phyloP scores from a whole-genome alignment of 1,139 yeast species.

The Candida sp. region DNA sequence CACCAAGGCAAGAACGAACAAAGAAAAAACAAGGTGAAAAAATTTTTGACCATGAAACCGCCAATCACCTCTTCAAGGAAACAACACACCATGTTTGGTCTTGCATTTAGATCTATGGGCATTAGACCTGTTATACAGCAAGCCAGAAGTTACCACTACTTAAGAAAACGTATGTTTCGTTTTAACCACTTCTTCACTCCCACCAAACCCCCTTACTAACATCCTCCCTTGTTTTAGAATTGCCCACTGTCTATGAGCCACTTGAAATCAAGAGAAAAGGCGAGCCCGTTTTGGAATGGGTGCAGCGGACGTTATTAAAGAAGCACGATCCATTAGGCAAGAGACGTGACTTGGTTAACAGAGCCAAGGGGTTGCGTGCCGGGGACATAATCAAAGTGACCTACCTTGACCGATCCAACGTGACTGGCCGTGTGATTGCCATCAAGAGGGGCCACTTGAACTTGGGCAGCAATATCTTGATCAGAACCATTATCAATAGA shows the following conservation, averaged over 20 bases:
- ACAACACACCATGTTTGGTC: conserved; percentile 19
- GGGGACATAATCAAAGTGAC: conserved; percentile 86
- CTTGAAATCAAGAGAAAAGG: conserved; percentile 58
- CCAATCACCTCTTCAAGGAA: neutral
- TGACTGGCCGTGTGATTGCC: conserved; percentile 78
- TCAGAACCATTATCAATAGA: conserved; percentile 80
- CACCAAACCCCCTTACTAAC: conserved; percentile 17
- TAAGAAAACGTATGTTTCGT: conserved; percentile 23
- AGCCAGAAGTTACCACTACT: conserved; percentile 24
- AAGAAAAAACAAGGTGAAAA: neutral
- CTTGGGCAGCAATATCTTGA: conserved; percentile 69
- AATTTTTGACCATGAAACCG: neutral
- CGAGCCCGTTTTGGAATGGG: conserved; percentile 46
- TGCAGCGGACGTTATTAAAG: conserved; percentile 52
- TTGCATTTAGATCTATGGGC: conserved; percentile 15
- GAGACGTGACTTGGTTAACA: conserved; percentile 66
- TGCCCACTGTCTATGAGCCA: conserved; percentile 54
- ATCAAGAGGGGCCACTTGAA: conserved; percentile 65
- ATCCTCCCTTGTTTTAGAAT: conserved; percentile 7
- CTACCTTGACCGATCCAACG: conserved; percentile 69
- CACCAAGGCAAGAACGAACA: neutral
- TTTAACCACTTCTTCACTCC: no score
- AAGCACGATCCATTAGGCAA: conserved; percentile 76
- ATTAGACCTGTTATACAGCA: conserved; percentile 13
- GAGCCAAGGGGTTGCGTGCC: conserved; percentile 56